phyloP scores from a whole-genome alignment of 2,329 filamentous ascomycete species.

The Fusarium duplospermum region DNA sequence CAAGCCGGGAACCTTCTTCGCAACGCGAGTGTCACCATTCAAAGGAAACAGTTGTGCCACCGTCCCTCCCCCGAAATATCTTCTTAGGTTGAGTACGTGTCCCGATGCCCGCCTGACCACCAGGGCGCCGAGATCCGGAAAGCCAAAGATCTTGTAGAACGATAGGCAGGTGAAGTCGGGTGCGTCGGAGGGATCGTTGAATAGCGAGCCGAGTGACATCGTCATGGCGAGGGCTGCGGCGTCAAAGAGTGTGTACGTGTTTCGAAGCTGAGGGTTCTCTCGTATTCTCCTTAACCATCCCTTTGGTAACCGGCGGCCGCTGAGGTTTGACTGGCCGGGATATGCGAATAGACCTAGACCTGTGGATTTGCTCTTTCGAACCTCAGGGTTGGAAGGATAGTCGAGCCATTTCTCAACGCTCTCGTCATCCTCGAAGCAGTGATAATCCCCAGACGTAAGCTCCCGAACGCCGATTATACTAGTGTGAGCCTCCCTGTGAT shows the following conservation, averaged over 20 bases:
- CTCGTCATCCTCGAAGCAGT: conserved; percentile 71
- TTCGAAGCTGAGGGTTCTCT: conserved; percentile 33
- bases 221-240: conserved; percentile 75
- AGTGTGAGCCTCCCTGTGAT: conserved; percentile 71
- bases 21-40: conserved; percentile 35
- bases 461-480: conserved; percentile 78
- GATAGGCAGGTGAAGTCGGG: conserved; percentile 72
- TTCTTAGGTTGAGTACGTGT: conserved; percentile 64
- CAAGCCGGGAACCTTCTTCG: conserved; percentile 54
- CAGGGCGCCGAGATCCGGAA: conserved; percentile 72
- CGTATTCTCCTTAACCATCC: conserved; percentile 62
- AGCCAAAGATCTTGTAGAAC: conserved; percentile 76
- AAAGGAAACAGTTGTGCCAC: conserved; percentile 63
- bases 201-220: conserved; percentile 62
- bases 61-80: conserved; percentile 77
- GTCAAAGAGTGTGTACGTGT: conserved; percentile 67
- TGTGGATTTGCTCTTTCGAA: conserved; percentile 27
- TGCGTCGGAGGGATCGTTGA: conserved; percentile 61
- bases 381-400: conserved; percentile 34
- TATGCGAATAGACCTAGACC: conserved; percentile 67
- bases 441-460: conserved; percentile 62
- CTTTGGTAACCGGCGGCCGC: conserved; percentile 70
- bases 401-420: conserved; percentile 59
- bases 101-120: conserved; percentile 67
- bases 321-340: conserved; percentile 78